Conservation (phyloP, 768 basidiomycete genomes). For the Psilocybe sp. region DNA sequence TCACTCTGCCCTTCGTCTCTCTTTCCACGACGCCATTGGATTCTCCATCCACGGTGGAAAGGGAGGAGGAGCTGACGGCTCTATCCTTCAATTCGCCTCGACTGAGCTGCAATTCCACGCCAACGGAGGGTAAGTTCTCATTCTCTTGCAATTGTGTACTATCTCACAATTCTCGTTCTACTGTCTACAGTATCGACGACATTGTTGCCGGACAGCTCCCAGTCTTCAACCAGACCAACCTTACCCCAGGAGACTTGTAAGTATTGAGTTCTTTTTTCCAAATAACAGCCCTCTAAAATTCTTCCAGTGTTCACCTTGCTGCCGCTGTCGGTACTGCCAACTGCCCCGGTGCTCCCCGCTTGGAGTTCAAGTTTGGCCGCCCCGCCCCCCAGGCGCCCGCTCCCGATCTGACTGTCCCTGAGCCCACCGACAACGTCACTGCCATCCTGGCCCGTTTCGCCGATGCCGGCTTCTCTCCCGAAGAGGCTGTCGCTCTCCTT, state of each 20-base stretch:
- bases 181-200: conserved; percentile 17
- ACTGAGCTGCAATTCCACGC: conserved; percentile 20
- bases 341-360: conserved; percentile 34
- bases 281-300: not conserved
- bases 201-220: conserved; percentile 19
- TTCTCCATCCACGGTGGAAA: conserved; percentile 18
- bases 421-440: conserved; percentile 23
- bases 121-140: conserved; percentile 16
- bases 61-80: conserved; percentile 28
- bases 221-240: conserved; percentile 13
- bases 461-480: conserved; percentile 25
- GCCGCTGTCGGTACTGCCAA: conserved; percentile 28
- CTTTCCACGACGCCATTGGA: conserved; percentile 23
- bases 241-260: conserved; percentile 22
- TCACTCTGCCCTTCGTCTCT: conserved; percentile 17
- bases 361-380: conserved; percentile 30
- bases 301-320: conserved; percentile 19
- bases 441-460: conserved; percentile 24
- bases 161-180: conserved; percentile 6
- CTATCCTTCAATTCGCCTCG: conserved; percentile 22
- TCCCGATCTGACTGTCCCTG: conserved; percentile 21
- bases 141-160: no score
- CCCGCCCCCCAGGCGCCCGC: conserved; percentile 20
- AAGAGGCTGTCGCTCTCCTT: conserved; percentile 24
- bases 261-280: no score